These are phyloP conservation scores for Ophiosphaerella narmari DNA, from an alignment of 2,329 filamentous ascomycete species.

Conservation along the genomic window DNA sequence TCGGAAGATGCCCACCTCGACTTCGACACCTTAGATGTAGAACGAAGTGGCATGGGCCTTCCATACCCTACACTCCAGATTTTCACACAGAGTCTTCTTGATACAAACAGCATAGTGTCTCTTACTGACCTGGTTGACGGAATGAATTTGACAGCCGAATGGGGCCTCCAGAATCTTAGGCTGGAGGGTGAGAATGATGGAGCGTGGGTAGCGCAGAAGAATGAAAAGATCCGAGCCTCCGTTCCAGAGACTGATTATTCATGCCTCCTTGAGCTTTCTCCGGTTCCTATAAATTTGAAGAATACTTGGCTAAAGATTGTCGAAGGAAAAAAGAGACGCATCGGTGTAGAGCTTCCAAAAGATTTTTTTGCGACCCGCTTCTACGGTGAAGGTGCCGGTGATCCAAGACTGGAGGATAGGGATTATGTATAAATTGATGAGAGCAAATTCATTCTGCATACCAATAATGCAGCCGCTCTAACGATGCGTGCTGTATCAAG, in stretches of 20 bases:
- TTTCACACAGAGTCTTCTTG: constrained; percentile 2
- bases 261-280: background rate
- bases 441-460: no score
- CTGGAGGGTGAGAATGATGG: background rate
- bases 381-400: background rate
- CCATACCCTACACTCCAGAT: background rate
- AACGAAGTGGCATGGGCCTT: background rate
- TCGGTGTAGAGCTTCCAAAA: background rate
- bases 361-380: background rate
- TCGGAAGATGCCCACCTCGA: constrained; percentile 2
- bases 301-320: background rate
- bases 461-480: no score
- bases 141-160: background rate
- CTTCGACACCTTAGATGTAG: background rate
- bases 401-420: background rate
- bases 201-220: background rate
- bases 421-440: background rate
- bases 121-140: constrained; percentile 1
- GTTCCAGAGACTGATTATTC: background rate
- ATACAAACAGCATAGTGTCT: background rate
- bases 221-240: constrained; percentile 2
- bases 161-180: constrained; percentile 1
- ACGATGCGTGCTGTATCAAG: no score
- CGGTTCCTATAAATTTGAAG: background rate
- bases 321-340: background rate